Evolutionary conservation across 163 green algal species (phyloP).

Genomic region (Trebouxia gelatinosa): DNA sequence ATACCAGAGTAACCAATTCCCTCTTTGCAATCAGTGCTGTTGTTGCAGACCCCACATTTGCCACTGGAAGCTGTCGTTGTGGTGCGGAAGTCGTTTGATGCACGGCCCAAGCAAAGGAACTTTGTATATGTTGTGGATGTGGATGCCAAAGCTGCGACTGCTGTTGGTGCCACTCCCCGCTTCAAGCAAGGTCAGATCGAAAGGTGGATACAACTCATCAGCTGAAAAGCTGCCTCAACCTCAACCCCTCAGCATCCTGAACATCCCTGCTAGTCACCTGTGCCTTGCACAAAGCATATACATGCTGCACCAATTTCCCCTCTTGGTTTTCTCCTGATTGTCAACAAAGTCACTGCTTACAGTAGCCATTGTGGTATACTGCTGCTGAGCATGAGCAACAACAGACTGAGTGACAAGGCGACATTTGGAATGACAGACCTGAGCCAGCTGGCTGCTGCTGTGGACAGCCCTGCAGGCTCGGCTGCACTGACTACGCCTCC

Average conservation of each 20-base stretch:
- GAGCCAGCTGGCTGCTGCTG: background rate
- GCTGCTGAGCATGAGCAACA: constrained; percentile 20
- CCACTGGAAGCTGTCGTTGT: background rate
- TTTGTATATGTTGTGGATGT: constrained; percentile 25
- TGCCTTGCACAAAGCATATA: no score
- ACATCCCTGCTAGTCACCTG: no score
- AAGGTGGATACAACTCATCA: background rate
- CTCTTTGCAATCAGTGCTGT: background rate
- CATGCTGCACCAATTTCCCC: no score
- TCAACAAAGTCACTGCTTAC: no score
- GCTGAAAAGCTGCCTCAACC: background rate
- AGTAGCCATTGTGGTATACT: no score
- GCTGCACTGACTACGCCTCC: background rate
- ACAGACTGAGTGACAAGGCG: constrained; percentile 1
- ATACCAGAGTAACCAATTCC: background rate
- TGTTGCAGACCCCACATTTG: background rate
- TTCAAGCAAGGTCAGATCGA: background rate
- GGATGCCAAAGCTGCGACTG: background rate
- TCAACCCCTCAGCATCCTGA: no score
- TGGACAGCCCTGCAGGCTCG: background rate
- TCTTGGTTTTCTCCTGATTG: no score
- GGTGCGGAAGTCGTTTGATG: constrained; percentile 19
- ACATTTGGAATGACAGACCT: constrained; percentile 8
- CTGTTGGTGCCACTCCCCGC: background rate
- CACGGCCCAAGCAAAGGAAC: constrained; percentile 2